These are phyloP conservation scores for Blastosporella zonata DNA, from an alignment of 1,284 basidiomycete species.

Conservation along the genomic window DNA sequence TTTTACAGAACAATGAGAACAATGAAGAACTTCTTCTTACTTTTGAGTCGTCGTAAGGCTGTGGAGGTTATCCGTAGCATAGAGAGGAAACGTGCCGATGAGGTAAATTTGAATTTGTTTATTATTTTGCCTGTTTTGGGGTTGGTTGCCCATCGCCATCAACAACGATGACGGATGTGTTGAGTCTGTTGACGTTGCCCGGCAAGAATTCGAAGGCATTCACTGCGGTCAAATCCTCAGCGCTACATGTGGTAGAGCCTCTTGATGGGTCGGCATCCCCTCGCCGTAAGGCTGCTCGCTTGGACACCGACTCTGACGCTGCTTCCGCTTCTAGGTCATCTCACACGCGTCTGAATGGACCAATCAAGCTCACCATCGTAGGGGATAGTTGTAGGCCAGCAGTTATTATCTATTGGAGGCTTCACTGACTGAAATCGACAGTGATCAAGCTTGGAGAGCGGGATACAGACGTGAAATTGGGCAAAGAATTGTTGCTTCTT, in stretches of 20 bases:
- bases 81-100: background rate
- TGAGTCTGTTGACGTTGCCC: conserved; percentile 49
- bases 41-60: too few species aligned
- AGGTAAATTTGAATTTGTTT: background rate
- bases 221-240: conserved; percentile 35
- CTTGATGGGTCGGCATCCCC: conserved; percentile 49
- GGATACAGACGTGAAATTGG: conserved; percentile 19
- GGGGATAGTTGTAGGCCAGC: conserved; percentile 35
- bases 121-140: too few species aligned
- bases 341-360: conserved; percentile 27
- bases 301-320: conserved; percentile 60
- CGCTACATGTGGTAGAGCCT: conserved; percentile 31
- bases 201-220: conserved; percentile 54
- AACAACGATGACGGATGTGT: conserved; percentile 31
- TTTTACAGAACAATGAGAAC: too few species aligned
- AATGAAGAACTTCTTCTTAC: too few species aligned
- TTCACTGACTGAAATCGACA: conserved; percentile 11
- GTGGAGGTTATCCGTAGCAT: too few species aligned
- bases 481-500: conserved; percentile 28
- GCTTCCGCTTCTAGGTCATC: conserved; percentile 58
- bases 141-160: background rate
- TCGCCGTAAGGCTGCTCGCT: conserved; percentile 63
- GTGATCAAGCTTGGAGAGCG: conserved; percentile 23
- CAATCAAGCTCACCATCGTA: conserved; percentile 43
- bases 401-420: background rate